Evolutionary conservation across 2,329 filamentous ascomycete species (phyloP), one percentile per base, ranked within the genome.

Genomic region (Lojkania enalia): DNA sequence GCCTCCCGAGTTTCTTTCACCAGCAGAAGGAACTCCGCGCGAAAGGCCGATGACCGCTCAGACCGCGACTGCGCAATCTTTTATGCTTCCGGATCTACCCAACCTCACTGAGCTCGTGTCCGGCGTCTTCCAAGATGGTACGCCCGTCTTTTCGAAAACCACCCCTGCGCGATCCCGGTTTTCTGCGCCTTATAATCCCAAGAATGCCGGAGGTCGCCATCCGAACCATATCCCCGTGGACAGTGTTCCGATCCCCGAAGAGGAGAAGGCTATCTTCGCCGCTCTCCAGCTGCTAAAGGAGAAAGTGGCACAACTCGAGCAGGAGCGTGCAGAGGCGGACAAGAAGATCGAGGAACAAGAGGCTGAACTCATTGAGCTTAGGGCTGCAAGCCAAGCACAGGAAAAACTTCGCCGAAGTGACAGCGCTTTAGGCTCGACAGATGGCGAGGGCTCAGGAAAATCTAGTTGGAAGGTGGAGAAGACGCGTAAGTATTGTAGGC

Each of bases 181-280:
- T 61, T 71, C 76, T 3, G 77, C 77, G 13, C 73, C 73, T n/a
- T 66, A 69, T 2, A 64, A 68, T 36, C 66, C 30, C 57, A 50
- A 49, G 14, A 60, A 55, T 20, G 55, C 52, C 30, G 53, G 56
- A 14, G 50, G 57, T 4, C 60, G 64, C 32, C 58, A 64, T 3
- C 58, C 65, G 2, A 60, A 62, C 25, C 60, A 83, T 55, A 61
- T 72, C 11, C 72, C 75, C 0, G 66, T 85, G 15, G 75, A 82
- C 27, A 73, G 75, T 11, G 71, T 84, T 9, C 74, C 79, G 0
- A 74, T 84, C 35, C 82, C 82, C 0, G 74, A 79, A 11, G 81
- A 85, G 37, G 83, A 85, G 51, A 83, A 85, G 61, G 78, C 77
- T 2, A 76, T 86, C 36, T 83, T 82, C 56, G 74, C 79, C n/a